Evolutionary conservation across 148 eudicot genomes (phyloP).

Genomic region (Silene uniflora): DNA sequence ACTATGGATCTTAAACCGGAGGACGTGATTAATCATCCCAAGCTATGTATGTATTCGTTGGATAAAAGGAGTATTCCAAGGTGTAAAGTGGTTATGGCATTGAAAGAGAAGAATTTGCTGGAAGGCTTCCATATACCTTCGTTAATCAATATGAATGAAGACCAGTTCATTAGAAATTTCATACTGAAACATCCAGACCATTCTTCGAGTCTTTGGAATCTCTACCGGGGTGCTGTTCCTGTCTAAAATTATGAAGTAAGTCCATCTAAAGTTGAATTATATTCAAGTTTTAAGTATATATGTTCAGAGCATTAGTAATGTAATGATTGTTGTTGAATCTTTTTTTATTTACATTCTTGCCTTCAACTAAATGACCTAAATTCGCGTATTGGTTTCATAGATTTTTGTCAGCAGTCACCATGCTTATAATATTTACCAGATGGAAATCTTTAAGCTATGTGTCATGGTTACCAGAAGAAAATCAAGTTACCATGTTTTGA

Average conservation of each 20-base stretch:
- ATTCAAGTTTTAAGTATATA: too few relatives aligned
- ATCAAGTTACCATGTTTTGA: too few relatives aligned
- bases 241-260: slow-evolving; percentile 1
- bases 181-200: background rate
- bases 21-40: too few relatives aligned
- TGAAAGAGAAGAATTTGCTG: too few relatives aligned
- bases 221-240: background rate
- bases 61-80: too few relatives aligned
- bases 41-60: too few relatives aligned
- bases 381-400: background rate
- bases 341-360: background rate
- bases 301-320: too few relatives aligned
- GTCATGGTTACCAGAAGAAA: background rate
- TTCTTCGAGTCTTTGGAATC: too few relatives aligned
- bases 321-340: too few relatives aligned
- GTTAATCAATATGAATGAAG: slow-evolving; percentile 1
- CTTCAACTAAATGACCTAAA: too few relatives aligned
- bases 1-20: too few relatives aligned
- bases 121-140: background rate
- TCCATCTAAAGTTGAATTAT: background rate
- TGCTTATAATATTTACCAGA: background rate
- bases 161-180: slow-evolving; percentile 2
- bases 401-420: background rate
- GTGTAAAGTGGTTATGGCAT: too few relatives aligned
- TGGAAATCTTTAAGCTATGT: background rate